Percentiles rank a stretch among this genome's conserved stretches.
Evolutionary conservation across 345 rosid species (phyloP).

Genomic region (Salix brachista): DNA sequence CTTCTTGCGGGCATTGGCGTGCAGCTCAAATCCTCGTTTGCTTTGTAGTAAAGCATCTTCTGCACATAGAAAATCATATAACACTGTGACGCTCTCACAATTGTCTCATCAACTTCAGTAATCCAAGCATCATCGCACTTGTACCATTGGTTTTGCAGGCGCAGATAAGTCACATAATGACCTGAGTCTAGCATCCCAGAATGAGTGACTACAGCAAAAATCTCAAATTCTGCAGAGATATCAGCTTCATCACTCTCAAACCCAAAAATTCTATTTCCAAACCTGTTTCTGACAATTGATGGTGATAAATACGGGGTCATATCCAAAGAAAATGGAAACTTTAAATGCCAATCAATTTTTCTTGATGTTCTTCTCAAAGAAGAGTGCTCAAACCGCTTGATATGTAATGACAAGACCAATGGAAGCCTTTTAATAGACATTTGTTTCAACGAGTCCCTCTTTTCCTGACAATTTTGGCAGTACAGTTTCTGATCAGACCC

Average conservation of each 20-base stretch:
- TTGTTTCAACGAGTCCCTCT: slow-evolving; percentile 23
- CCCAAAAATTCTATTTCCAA: slow-evolving; percentile 25
- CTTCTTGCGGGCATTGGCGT: slow-evolving; percentile 30
- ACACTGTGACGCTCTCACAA: slow-evolving; percentile 28
- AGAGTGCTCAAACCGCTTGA: slow-evolving; percentile 30
- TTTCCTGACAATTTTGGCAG: slow-evolving; percentile 27
- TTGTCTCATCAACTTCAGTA: slow-evolving; percentile 24
- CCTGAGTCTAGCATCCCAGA: slow-evolving; percentile 31
- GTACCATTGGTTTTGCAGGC: slow-evolving; percentile 29
- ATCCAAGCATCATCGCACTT: slow-evolving; percentile 32
- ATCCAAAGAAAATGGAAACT: slow-evolving; percentile 25
- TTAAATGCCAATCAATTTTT: slow-evolving; percentile 25
- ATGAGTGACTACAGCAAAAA: slow-evolving; percentile 28
- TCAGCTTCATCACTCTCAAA: slow-evolving; percentile 20
- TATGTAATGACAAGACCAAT: slow-evolving; percentile 28
- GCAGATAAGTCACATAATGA: slow-evolving; percentile 26
- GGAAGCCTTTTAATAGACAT: slow-evolving; percentile 27
- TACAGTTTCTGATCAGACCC: slow-evolving; percentile 27
- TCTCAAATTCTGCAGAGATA: slow-evolving; percentile 22
- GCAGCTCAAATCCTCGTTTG: slow-evolving; percentile 35
- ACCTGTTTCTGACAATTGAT: slow-evolving; percentile 20
- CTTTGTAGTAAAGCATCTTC: slow-evolving; percentile 37
- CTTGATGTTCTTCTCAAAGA: slow-evolving; percentile 14
- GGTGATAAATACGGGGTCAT: slow-evolving; percentile 27
- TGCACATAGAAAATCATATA: slow-evolving; percentile 30